phyloP scores from a whole-genome alignment of 2,329 filamentous ascomycete species.

The Pseudocercospora pini-densiflorae region DNA sequence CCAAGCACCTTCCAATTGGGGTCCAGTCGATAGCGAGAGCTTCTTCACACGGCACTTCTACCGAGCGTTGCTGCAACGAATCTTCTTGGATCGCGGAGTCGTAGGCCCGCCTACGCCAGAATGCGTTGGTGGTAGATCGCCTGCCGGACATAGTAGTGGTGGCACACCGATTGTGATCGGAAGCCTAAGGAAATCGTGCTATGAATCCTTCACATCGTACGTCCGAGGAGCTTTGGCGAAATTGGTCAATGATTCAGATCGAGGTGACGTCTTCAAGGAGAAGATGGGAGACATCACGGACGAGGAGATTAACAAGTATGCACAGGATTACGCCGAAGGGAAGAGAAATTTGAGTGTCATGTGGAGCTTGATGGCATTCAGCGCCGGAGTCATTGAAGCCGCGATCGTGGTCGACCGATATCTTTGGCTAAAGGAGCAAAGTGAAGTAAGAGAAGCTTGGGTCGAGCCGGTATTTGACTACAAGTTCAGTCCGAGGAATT shows the following conservation, averaged over 20 bases:
- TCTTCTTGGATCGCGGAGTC: constrained; percentile 86
- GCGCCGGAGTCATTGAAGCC: constrained; percentile 85
- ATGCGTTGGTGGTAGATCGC: constrained; percentile 37
- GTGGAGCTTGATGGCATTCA: constrained; percentile 97
- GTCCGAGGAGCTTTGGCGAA: constrained; percentile 81
- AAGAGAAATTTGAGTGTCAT: constrained; percentile 84
- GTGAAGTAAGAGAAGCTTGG: constrained; percentile 75
- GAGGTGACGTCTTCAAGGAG: constrained; percentile 63
- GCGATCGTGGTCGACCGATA: constrained; percentile 90
- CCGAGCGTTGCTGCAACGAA: constrained; percentile 84
- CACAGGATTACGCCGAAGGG: constrained; percentile 63
- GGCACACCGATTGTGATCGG: constrained; percentile 83
- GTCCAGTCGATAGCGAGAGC: constrained; percentile 73
- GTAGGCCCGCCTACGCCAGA: constrained; percentile 60
- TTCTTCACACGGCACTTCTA: constrained; percentile 97
- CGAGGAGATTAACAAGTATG: constrained; percentile 75
- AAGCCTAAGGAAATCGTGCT: constrained; percentile 78
- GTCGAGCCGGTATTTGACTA: constrained; percentile 95
- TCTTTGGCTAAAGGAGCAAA: constrained; percentile 81
- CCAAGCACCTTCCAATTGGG: constrained; percentile 94
- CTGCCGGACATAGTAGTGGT: constrained; percentile 42
- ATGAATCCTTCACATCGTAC: constrained; percentile 74
- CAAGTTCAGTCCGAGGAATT: constrained; percentile 79
- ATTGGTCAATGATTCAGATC: constrained; percentile 64
- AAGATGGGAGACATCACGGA: constrained; percentile 73